Percentiles rank a stretch among this genome's conserved stretches.
Conservation (phyloP, 2,329 filamentous ascomycete genomes). For the Westerdykella sp. region DNA sequence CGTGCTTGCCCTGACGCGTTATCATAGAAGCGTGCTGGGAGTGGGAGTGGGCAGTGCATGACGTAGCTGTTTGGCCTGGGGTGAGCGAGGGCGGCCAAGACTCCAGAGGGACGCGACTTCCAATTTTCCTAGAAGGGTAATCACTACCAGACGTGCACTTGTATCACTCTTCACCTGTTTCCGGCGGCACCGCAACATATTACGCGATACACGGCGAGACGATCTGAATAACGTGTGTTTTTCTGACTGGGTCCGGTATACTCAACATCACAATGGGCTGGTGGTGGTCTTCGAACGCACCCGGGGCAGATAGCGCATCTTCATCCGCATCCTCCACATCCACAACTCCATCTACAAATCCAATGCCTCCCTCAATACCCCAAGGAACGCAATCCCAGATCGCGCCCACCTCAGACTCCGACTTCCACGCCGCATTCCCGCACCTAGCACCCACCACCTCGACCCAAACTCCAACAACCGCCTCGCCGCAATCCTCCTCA, state of each 20-base stretch:
- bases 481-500: not conserved
- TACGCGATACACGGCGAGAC: not conserved
- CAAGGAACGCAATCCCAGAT: conserved; percentile 23
- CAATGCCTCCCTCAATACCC: conserved; percentile 14
- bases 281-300: conserved; percentile 24
- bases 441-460: conserved; percentile 38
- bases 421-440: conserved; percentile 49
- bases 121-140: not conserved
- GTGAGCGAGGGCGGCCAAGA: not conserved
- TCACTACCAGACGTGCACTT: no score
- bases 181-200: no score
- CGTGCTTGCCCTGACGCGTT: not conserved
- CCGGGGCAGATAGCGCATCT: not conserved
- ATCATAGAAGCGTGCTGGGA: not conserved
- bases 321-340: conserved; percentile 7
- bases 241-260: not conserved
- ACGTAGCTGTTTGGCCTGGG: conserved; percentile 1
- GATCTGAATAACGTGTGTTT: not conserved
- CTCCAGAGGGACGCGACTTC: not conserved
- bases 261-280: conserved; percentile 39
- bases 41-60: not conserved
- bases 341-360: conserved; percentile 10
- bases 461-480: conserved; percentile 6
- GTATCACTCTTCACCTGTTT: no score
- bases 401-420: conserved; percentile 46